Percentiles rank a stretch among this genome's conserved stretches.
Evolutionary conservation across 208 protist species (phyloP).

Genomic region (Plasmodiophora brassicae): DNA sequence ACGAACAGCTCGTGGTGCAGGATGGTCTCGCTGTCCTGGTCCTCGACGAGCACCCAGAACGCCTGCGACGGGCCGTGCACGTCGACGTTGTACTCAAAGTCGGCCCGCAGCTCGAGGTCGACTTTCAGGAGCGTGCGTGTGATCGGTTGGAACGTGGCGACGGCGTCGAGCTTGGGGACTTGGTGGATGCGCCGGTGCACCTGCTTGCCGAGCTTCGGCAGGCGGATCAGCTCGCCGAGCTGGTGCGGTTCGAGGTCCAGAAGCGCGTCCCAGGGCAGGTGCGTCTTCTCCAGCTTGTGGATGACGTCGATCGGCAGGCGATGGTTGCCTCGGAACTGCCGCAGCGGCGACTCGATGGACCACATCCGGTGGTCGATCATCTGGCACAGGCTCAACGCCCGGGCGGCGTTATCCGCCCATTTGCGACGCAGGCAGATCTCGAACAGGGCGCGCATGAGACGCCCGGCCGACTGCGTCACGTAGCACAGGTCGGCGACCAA

Average conservation of each 20-base stretch:
- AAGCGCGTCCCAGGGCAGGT: slow-evolving; percentile 87
- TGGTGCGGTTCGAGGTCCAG: slow-evolving; percentile 82
- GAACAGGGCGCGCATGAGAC: slow-evolving; percentile 75
- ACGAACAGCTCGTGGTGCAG: slow-evolving; percentile 91
- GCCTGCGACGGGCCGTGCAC: slow-evolving; percentile 78
- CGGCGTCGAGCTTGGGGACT: slow-evolving; percentile 86
- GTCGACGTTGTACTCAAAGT: slow-evolving; percentile 86
- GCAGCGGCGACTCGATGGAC: slow-evolving; percentile 77
- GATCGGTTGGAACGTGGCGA: slow-evolving; percentile 86
- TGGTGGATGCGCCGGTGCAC: slow-evolving; percentile 79
- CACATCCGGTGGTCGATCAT: slow-evolving; percentile 95
- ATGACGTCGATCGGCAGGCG: slow-evolving; percentile 78
- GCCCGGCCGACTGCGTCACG: slow-evolving; percentile 85
- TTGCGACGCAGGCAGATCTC: slow-evolving; percentile 89
- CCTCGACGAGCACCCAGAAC: slow-evolving; percentile 90
- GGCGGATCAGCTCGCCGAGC: slow-evolving; percentile 81
- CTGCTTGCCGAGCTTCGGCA: slow-evolving; percentile 72
- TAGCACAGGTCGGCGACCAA: slow-evolving; percentile 98
- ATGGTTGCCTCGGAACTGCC: slow-evolving; percentile 53
- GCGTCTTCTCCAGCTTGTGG: slow-evolving; percentile 83
- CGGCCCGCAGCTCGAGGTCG: slow-evolving; percentile 86
- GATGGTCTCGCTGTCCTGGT: slow-evolving; percentile 65
- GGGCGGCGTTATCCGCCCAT: slow-evolving; percentile 85
- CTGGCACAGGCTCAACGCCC: slow-evolving; percentile 74
- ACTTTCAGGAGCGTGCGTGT: slow-evolving; percentile 85